Evolutionary conservation across 192 early-diverging fungal species (phyloP), one percentile per base, ranked within the genome.

Genomic region (Spizellomyces sp.): DNA sequence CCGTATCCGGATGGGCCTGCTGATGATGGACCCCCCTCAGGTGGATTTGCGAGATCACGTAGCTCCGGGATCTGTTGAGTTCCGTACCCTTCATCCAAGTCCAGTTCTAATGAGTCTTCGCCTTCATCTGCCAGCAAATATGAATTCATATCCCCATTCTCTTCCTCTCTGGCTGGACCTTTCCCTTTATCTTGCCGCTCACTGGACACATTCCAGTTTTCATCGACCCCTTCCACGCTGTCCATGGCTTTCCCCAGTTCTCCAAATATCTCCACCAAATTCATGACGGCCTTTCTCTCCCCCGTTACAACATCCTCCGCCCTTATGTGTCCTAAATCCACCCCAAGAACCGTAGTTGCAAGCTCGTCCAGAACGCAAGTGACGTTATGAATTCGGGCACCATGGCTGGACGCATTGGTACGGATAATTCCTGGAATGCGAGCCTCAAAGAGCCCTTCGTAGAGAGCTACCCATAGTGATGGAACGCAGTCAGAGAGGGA

Each of bases 401-500:
- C n/a, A 19, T 66, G 64, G 6, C 54, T 71, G 4, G 50, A 45
- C 6, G 59, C 62, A 6, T 17, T 17, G 9, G 17, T 14, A 12
- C 69, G 56, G 22, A 60, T 9, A 10, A 71, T 47, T 0, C 52
- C 54, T 17, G 62, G 69, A 10, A 76, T 58, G 21, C 64, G 69
- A 9, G 65, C 54, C 45, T 76, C 41, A 43, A 76, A 71, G 10
- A 76, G 69, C 1, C 75, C 69, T 71, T 76, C 75, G 42, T 66
- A 71, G 17, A 76, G 63, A 17, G 75, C 69, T n/a, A 76, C 70
- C 75, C 75, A 76, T 5, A 76, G 17, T 8, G 75, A 5, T 6
- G 75, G 69, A 9, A 76, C 75, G 58, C 62, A 64, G 5, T 76
- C 69, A 10, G 21, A 0, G 10, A 76, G 63, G 15, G 63, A 22